Conservation (phyloP, 768 basidiomycete genomes). For the Agaricus blazei region DNA sequence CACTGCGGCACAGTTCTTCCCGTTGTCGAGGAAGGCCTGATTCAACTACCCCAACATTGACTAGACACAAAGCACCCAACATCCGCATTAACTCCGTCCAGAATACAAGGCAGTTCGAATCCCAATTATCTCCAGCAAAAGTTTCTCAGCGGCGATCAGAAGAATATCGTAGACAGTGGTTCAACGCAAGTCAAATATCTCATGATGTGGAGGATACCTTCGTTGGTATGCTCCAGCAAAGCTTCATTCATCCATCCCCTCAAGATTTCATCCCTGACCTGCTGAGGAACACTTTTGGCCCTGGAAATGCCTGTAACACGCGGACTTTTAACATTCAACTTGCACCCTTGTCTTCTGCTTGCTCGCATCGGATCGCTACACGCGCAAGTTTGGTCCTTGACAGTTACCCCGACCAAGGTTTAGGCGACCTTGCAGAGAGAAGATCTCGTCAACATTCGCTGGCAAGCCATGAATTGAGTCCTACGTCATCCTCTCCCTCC, state of each 20-base stretch:
- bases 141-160: constrained; percentile 17
- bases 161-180: constrained; percentile 34
- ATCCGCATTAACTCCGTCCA: neutral
- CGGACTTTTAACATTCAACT: constrained; percentile 51
- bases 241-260: constrained; percentile 47
- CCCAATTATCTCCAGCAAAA: neutral
- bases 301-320: constrained; percentile 35
- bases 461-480: neutral
- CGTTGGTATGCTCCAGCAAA: constrained; percentile 53
- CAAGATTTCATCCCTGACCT: constrained; percentile 41
- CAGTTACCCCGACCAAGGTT: neutral
- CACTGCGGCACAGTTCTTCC: neutral
- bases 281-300: constrained; percentile 48
- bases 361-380: neutral
- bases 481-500: constrained; percentile 10
- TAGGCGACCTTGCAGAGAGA: neutral
- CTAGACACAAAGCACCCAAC: neutral
- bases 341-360: constrained; percentile 36
- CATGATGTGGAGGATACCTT: constrained; percentile 52
- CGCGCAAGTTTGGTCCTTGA: neutral
- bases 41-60: neutral
- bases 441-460: neutral
- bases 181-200: constrained; percentile 26
- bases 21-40: neutral
- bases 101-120: neutral